A percentile compares a stretch with the other conserved stretches of the same genome.
Conservation (phyloP, 768 basidiomycete species). For the Agrocybe praecox region DNA sequence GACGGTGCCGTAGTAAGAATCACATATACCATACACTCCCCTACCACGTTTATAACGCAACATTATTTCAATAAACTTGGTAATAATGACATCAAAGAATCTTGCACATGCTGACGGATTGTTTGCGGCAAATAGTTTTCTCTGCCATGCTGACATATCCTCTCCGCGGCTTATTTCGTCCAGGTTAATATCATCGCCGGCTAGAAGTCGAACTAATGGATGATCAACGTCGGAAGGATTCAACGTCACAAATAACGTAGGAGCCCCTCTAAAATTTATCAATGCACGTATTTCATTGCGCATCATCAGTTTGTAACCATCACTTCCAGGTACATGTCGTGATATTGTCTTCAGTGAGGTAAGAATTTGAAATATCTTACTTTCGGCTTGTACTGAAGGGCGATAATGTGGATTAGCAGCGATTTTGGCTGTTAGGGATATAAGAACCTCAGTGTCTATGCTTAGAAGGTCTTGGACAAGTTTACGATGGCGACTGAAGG, state of each 20-base stretch:
- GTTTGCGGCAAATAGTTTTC: constrained; percentile 12
- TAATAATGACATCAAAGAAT: constrained; percentile 23
- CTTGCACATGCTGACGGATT: constrained; percentile 23
- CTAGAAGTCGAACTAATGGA: constrained; percentile 16
- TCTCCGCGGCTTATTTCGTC: constrained; percentile 8
- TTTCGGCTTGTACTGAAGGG: too few relatives aligned
- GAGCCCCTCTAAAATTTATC: constrained; percentile 14
- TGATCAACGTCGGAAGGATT: constrained; percentile 22
- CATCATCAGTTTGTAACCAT: constrained; percentile 16
- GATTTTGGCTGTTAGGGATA: too few relatives aligned
- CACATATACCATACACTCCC: constrained; percentile 11
- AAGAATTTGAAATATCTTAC: too few relatives aligned
- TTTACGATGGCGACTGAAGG: not conserved
- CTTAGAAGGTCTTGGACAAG: not conserved
- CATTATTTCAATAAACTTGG: constrained; percentile 17
- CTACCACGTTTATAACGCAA: constrained; percentile 6
- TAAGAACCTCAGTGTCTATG: not conserved
- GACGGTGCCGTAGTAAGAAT: constrained; percentile 12
- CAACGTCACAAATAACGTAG: constrained; percentile 22
- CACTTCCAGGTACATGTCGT: constrained; percentile 16
- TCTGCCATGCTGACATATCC: constrained; percentile 2
- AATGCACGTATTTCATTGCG: constrained; percentile 20
- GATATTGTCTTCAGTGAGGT: constrained; percentile 7
- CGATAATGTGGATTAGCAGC: too few relatives aligned
- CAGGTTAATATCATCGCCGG: constrained; percentile 12